Base-by-base conservation (phyloP, 441 rosid species). In the Erysimum cheiri region DNA sequence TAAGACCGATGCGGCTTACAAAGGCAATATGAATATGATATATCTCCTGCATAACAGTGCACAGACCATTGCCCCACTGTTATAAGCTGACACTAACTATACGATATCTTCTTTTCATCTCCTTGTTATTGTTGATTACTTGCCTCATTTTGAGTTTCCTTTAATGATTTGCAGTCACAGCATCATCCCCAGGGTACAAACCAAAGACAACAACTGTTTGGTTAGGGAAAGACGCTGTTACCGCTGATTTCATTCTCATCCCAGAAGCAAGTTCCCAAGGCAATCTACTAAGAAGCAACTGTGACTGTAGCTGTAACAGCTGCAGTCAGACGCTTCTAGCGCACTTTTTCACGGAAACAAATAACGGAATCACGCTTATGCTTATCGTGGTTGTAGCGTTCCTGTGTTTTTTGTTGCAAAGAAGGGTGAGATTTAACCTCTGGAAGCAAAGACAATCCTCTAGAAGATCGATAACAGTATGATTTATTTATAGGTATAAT, bases 221-320 rank as follows among this genome's bases (percentile, higher is more conserved):
- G 78, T 72, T 88, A 70, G 92, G 86, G 56, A 90, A 86, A 49
- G 77, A 73, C 43, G 91, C 90, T 5, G 83, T 72, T 55, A 83
- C 74, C 3, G 59, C 86, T 17, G 98, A 92, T 81, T 94, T 94
- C 58, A 81, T 94, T 76, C 94, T 94, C 26, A 91, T 88, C 63
- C 94, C 97, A 19, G 88, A 86, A 54, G 74, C 65, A 69, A 31
- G 70, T 31, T 19, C 52, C 3, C 57, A 54, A 14, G 85, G 64
- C 58, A 78, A 44, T 15, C 39, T 50, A 48, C 64, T 74, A 54
- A 70, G 55, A 62, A 84, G 89, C 69, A 46, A 36, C 8, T 80
- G 81, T 57, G 81, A 81, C 58, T 87, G 92, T 66, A 58, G 54
- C 80, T 60, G 48, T 41, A 28, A 41, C 22, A 57, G 17, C 62